Evolutionary conservation across 1,139 yeast species (phyloP), one percentile per base, ranked within the genome.

Genomic region (Hansenula sp.): DNA sequence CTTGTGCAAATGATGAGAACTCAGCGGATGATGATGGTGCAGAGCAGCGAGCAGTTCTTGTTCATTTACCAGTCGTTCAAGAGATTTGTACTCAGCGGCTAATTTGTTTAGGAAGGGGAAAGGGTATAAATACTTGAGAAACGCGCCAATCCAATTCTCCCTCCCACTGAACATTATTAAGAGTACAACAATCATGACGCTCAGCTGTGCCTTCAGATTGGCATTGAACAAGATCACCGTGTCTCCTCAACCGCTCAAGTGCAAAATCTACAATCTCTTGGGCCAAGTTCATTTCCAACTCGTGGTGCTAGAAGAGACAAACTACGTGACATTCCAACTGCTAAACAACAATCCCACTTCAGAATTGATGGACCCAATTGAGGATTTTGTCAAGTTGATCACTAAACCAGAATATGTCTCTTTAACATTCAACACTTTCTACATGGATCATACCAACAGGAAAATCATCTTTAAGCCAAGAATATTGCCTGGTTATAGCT

Each of bases 11-110:
- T 61, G 29, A 61, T 84, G 57, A 65, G 91, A 43, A 62, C 68
- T 33, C 76, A 76, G 49, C 63, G 91, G 41, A 72, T 80, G 66
- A 73, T 78, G 68, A 80, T 83, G 88, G 87, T 84, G 2, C 90
- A 84, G 62, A 80, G 83, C 3, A 59, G 69, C 19, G 65, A 68
- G 41, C 91, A 84, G 59, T 79, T 67, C 53, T 58, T 61, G 32
- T 84, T 77, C 57, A 66, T 83, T 9, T 71, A 74, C 48, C 63
- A 65, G 30, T 62, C 65, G 47, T 34, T 47, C 28, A 36, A 19
- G 12, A 29, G 33, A 7, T 48, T 25, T 25, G 8, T 35, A 35
- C 16, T 35, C n/a, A 19, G 37, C 30, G 37, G 30, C 30, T 35
- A 25, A 34, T 34, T 18, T 32, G 7, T 9, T n/a, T n/a, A n/a